Conservation (phyloP, 441 rosid genomes). For the Populus hybrid region DNA sequence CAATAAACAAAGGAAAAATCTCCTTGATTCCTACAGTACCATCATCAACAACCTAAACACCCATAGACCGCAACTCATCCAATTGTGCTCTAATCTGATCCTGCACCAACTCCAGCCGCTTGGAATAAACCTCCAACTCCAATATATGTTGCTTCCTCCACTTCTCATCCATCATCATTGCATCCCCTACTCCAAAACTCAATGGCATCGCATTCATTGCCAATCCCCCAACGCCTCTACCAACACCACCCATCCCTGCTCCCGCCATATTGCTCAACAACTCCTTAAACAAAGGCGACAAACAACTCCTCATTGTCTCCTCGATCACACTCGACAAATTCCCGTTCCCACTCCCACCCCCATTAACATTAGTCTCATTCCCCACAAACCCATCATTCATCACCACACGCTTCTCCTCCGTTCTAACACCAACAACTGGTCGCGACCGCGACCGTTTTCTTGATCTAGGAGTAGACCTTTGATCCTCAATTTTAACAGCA, state of each 20-base stretch:
- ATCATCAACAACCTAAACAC: constrained; percentile 28
- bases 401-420: constrained; percentile 38
- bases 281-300: constrained; percentile 83
- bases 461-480: constrained; percentile 44
- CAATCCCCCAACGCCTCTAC: constrained; percentile 27
- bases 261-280: constrained; percentile 45
- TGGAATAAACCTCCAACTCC: constrained; percentile 89
- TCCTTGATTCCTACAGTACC: not conserved
- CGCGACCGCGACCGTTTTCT: constrained; percentile 56
- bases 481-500: constrained; percentile 41
- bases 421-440: constrained; percentile 19
- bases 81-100: constrained; percentile 73
- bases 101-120: constrained; percentile 86
- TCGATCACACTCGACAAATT: constrained; percentile 47
- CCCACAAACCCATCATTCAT: constrained; percentile 22
- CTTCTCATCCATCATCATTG: constrained; percentile 56
- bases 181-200: constrained; percentile 37
- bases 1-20: not conserved
- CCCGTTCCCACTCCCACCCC: constrained; percentile 21
- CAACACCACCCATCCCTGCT: constrained; percentile 1
- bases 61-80: constrained; percentile 72
- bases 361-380: constrained; percentile 9
- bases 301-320: constrained; percentile 73
- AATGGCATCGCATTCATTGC: constrained; percentile 44
- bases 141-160: constrained; percentile 97